Evolutionary conservation across 495 filamentous ascomycete genomes (phyloP), one percentile per base, ranked within the genome.

Genomic region (Astrothelium macrocarpum): DNA sequence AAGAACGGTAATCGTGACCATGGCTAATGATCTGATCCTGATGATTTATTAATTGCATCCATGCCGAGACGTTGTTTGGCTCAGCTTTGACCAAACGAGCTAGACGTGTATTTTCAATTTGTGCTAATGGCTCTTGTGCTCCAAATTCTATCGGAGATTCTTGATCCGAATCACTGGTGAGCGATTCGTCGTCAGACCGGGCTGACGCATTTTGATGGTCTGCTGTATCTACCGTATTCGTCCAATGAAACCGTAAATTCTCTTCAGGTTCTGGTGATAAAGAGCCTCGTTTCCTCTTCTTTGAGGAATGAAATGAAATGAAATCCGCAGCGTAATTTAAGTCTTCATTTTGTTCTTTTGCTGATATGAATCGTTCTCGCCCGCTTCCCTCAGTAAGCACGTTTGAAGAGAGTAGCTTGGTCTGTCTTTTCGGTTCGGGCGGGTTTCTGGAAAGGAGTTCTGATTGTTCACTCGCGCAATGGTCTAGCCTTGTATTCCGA

Each of bases 21-120:
- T 68, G 68, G n/a, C 62, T 68, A 16, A 93, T 75, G 49, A 92
- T 75, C 28, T 62, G 65, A 66, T 89, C 84, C 74, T 97, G 94
- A 59, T 91, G 82, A 16, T 86, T 72, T 59, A 95, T 86, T 4
- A 96, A 80, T 42, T 80, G 76, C 0, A 95, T 74, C 93, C 94
- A 97, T 34, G 83, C 78, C 32, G 80, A 75, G 32, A 88, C 75
- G 68, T 94, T 83, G n/a, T 72, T 64, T 2, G 90, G 91, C 49
- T 82, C 69, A 23, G 83, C 71, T 46, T 87, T 83, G 25, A 90
- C 80, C 23, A 71, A 78, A 23, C 79, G 79, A 2, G 77, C 79
- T 42, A 96, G 73, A 59, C 85, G 78, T 2, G 84, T 76, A 61
- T 85, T 84, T 43, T 70, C 78, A 29, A 10, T 16, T 29, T 29